Conservation (phyloP, 257 asterid genomes). For the Orobanche coerulescens region DNA sequence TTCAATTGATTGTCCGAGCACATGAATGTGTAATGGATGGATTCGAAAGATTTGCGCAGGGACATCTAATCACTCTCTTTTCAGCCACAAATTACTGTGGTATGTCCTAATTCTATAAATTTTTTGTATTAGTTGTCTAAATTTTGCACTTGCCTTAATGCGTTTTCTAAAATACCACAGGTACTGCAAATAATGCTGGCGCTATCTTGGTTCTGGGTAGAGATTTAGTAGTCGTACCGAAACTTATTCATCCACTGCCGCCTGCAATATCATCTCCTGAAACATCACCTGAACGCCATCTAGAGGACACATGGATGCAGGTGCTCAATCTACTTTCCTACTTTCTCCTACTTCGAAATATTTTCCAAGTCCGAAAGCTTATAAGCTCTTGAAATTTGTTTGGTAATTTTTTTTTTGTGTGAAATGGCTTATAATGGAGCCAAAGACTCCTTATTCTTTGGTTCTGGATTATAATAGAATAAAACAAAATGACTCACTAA, state of each 20-base stretch:
- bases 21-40: constrained; percentile 99
- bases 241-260: constrained; percentile 92
- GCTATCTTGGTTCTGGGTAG: constrained; percentile 98
- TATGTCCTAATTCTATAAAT: constrained; percentile 24
- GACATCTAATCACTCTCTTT: constrained; percentile 87
- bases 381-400: too few relatives aligned
- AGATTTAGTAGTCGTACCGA: constrained; percentile 97
- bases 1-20: constrained; percentile 89
- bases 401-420: too few relatives aligned
- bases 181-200: constrained; percentile 98
- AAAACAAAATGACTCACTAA: too few relatives aligned
- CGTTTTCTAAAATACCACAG: constrained; percentile 29
- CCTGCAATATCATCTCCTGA: constrained; percentile 95
- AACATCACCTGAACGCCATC: constrained; percentile 77
- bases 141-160: not conserved
- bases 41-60: constrained; percentile 98
- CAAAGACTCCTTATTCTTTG: too few relatives aligned
- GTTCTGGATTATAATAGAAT: too few relatives aligned
- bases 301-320: constrained; percentile 99
- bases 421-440: too few relatives aligned
- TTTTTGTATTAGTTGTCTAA: not conserved
- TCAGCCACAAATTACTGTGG: constrained; percentile 98
- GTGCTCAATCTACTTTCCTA: constrained; percentile 33
- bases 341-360: too few relatives aligned
- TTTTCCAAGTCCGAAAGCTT: too few relatives aligned